Conservation (phyloP, 352 stramenopile genomes). For the Pythium vanterpoolii region DNA sequence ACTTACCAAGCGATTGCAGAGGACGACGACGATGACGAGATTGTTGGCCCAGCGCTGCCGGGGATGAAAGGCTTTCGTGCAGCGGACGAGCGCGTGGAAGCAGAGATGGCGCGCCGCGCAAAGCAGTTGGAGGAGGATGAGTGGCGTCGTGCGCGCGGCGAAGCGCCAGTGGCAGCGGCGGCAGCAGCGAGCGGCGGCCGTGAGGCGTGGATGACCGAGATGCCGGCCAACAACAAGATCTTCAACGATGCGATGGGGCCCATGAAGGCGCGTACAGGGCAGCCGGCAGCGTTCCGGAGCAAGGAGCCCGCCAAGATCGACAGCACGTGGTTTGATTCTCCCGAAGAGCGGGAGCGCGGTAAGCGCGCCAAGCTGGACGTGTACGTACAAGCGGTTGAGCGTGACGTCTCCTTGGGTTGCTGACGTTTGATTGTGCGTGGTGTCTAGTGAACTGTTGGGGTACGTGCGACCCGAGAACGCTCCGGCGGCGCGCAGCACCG, state of each 20-base stretch:
- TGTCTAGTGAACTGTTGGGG: conserved; percentile 65
- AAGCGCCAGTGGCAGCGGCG: neutral
- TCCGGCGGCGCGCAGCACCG: conserved; percentile 11
- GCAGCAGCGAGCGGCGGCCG: conserved; percentile 13
- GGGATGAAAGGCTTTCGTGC: conserved; percentile 75
- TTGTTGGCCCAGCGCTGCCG: conserved; percentile 68
- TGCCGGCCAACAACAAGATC: conserved; percentile 72
- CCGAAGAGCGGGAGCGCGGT: conserved; percentile 76
- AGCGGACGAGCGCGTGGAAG: conserved; percentile 65
- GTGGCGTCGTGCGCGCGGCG: conserved; percentile 45
- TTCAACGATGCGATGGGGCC: conserved; percentile 62
- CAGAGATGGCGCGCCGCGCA: conserved; percentile 61
- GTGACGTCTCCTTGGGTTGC: neutral
- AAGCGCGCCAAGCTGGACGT: conserved; percentile 81
- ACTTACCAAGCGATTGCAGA: conserved; percentile 16
- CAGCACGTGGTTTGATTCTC: conserved; percentile 77
- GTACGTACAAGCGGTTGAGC: conserved; percentile 26
- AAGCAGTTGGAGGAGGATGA: conserved; percentile 59
- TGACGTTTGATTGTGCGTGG: neutral
- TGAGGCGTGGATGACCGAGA: conserved; percentile 86
- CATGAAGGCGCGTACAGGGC: conserved; percentile 43
- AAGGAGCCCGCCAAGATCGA: conserved; percentile 75
- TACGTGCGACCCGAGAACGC: conserved; percentile 80
- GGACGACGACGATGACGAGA: conserved; percentile 42
- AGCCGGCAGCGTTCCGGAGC: conserved; percentile 60